A percentile compares a stretch with the other conserved stretches of the same genome.
These are phyloP conservation scores for Pyrus bretschneideri DNA, from an alignment of 306 rosid species.

Conservation along the genomic window DNA sequence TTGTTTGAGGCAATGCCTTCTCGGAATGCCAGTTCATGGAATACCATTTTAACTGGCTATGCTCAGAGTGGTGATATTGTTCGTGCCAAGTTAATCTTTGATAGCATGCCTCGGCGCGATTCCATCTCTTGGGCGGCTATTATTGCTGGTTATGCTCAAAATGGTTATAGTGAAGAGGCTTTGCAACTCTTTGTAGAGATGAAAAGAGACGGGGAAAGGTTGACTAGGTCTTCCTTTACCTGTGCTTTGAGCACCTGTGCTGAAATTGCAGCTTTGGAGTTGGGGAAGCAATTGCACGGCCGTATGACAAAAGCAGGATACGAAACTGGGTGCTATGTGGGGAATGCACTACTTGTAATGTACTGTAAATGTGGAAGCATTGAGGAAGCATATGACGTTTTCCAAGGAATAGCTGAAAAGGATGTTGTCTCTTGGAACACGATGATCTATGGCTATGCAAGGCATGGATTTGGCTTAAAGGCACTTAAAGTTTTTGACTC, in stretches of 20 bases:
- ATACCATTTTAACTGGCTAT: conserved; percentile 73
- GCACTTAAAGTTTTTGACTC: conserved; percentile 59
- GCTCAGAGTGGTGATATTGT: conserved; percentile 53
- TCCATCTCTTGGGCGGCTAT: conserved; percentile 87
- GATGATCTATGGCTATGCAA: conserved; percentile 65
- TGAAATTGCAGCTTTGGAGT: conserved; percentile 73
- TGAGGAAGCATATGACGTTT: conserved; percentile 57
- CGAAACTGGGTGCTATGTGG: conserved; percentile 62
- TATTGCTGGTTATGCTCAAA: conserved; percentile 75
- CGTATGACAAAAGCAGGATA: conserved; percentile 58
- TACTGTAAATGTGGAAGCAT: conserved; percentile 76
- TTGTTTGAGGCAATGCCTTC: conserved; percentile 74
- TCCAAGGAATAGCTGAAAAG: conserved; percentile 64
- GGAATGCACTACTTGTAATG: conserved; percentile 87
- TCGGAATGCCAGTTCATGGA: conserved; percentile 66
- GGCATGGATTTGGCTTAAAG: conserved; percentile 77
- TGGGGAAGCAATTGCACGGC: conserved; percentile 79
- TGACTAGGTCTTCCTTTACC: conserved; percentile 52
- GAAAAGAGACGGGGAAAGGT: conserved; percentile 60
- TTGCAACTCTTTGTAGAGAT: conserved; percentile 53
- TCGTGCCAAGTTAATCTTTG: conserved; percentile 58
- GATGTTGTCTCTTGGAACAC: conserved; percentile 85
- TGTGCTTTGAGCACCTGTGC: conserved; percentile 83
- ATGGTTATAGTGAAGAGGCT: conserved; percentile 66
- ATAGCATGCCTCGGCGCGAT: conserved; percentile 65